These are phyloP conservation scores for Pleurostoma richardsiae DNA, from an alignment of 2,329 filamentous ascomycete species.

Conservation along the genomic window DNA sequence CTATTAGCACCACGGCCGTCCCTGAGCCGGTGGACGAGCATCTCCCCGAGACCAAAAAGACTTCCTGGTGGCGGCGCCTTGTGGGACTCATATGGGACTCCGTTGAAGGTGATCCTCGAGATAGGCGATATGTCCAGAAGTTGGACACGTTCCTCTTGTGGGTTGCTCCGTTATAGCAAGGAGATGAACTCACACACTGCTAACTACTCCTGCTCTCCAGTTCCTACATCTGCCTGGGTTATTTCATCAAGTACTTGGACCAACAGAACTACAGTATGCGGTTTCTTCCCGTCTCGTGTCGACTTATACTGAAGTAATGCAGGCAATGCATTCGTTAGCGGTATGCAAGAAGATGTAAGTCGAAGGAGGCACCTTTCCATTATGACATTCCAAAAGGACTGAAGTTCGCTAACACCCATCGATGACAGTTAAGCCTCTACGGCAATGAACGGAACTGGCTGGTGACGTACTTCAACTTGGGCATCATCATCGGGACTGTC, in stretches of 20 bases:
- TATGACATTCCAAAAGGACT: neutral
- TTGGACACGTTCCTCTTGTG: slow-evolving; percentile 27
- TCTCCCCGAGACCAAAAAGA: neutral
- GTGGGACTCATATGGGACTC: slow-evolving; percentile 5
- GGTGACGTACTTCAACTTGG: slow-evolving; percentile 50
- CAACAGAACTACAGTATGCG: slow-evolving; percentile 8
- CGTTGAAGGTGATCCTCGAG: slow-evolving; percentile 7
- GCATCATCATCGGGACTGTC: slow-evolving; percentile 49
- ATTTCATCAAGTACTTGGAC: slow-evolving; percentile 33
- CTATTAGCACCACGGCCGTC: neutral
- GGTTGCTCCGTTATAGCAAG: slow-evolving; percentile 12
- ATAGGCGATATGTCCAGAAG: slow-evolving; percentile 20
- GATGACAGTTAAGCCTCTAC: slow-evolving; percentile 32
- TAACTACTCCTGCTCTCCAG: slow-evolving; percentile 12
- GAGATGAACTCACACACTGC: neutral
- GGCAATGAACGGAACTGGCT: slow-evolving; percentile 50
- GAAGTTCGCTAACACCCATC: neutral
- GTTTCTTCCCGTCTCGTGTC: neutral
- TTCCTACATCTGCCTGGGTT: slow-evolving; percentile 25
- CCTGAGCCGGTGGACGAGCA: no score
- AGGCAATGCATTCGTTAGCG: slow-evolving; percentile 32
- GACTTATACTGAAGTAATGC: slow-evolving; percentile 8
- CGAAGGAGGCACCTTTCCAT: neutral
- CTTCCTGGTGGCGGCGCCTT: neutral
- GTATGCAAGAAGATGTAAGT: slow-evolving; percentile 41